Evolutionary conservation across 805 yeast genomes (phyloP), one percentile per base, ranked within the genome.

Genomic region (Diddensiella transvaalensis): DNA sequence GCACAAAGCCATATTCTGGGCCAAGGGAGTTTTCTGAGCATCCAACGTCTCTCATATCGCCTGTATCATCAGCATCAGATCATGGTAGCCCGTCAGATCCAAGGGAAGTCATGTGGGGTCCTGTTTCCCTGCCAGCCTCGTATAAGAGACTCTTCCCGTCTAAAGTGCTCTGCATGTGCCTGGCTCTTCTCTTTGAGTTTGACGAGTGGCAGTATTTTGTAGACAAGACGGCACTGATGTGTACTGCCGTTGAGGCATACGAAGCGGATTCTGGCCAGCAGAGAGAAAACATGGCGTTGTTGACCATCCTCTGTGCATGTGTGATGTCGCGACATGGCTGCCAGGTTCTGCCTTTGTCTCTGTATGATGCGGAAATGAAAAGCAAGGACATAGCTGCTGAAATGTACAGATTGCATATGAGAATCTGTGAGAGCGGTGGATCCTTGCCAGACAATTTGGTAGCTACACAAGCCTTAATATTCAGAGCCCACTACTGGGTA

Each of bases 401-500:
- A 26, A 26, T 26, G 32, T 26, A 26, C 13, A 8, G 13, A 26
- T 13, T 26, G 32, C 32, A 26, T 26, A 26, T 26, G 32, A 26
- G 13, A 26, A 26, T 26, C 8, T 26, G 11, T 26, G 32, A 26
- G 13, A 13, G 32, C 15, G 21, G 8, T 10, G 15, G 15, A 18
- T 35, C 38, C 8, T 18, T 35, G 8, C 38, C 38, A 10, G 38
- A 35, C 38, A 35, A 6, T 35, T 18, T 35, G 21, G 21, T 17
- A 8, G 15, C 38, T 35, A 18, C 21, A 10, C 38, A 35, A 35
- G 38, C 38, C 8, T 15, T 35, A 15, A 35, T 35, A 35, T 35
- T 40, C 30, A 40, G 29, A 22, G n/a, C 43, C n/a, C 43, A 40
- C 21, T 40, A n/a, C n/a, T 40, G 26, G 17, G n/a, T 40, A 22